Conservation (phyloP, 305 asterid genomes). For the Coffea humblotiana region DNA sequence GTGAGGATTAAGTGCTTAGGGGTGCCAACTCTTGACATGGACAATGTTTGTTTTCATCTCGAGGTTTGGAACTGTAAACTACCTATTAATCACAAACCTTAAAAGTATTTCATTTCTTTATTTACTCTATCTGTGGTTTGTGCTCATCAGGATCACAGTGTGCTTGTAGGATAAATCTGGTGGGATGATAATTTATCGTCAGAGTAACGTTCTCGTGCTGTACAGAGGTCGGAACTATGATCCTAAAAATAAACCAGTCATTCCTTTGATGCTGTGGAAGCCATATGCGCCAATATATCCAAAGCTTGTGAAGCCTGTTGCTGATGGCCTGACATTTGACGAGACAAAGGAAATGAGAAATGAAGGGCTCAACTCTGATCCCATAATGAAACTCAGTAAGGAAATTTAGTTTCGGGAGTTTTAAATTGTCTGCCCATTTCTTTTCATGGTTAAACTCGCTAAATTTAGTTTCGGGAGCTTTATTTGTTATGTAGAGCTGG, state of each 20-base stretch:
- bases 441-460: neutral
- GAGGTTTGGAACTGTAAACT: conserved; percentile 51
- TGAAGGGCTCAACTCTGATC: conserved; percentile 69
- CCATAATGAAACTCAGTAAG: conserved; percentile 81
- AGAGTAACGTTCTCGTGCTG: conserved; percentile 56
- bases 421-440: neutral
- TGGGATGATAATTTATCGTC: conserved; percentile 70
- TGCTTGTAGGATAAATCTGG: conserved; percentile 79
- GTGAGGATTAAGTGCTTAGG: conserved; percentile 85
- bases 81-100: neutral
- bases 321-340: conserved; percentile 76
- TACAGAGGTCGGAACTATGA: conserved; percentile 84
- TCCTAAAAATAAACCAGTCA: conserved; percentile 44
- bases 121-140: conserved; percentile 15
- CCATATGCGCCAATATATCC: conserved; percentile 85
- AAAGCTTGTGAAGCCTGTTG: conserved; percentile 76
- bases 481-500: conserved; percentile 3
- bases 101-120: neutral
- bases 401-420: conserved; percentile 5
- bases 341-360: conserved; percentile 76
- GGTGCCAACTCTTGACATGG: conserved; percentile 92
- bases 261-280: conserved; percentile 84
- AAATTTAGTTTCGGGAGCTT: neutral
- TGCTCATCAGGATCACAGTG: conserved; percentile 48
- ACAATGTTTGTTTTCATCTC: conserved; percentile 82